Evolutionary conservation across 148 eudicot species (phyloP), one percentile per base, ranked within the genome.

Genomic region (Camellia granthamiana): DNA sequence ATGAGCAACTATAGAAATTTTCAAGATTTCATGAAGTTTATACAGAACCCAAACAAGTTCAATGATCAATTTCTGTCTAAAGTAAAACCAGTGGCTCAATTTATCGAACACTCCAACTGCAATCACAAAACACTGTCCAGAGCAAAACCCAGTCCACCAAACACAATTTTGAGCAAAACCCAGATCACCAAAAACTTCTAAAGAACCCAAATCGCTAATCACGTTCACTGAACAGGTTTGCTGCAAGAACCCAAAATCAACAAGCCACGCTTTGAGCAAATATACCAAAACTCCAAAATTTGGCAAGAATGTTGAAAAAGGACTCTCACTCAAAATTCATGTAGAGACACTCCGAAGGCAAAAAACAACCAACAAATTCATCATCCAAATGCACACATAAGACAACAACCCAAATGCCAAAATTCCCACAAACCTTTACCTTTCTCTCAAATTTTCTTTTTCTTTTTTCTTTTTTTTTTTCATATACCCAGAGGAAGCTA

Each of bases 381-480:
- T 12, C 47, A 16, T 18, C 49, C 60, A 64, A 68, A 67, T 16
- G 63, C 23, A 42, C 15, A 30, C 5, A 42, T 62, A 64, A 63
- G 41, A 78, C 51, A 78, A 30, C 38, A 54, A 43, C 74, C 73
- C 74, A 78, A 66, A 68, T 78, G 65, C 51, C 60, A 68, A 66
- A 68, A 78, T 42, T 43, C 74, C 80, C 46, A 47, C 30, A 68
- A 78, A 42, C 23, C 19, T n/a, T 67, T 68, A 78, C 80, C 80
- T 78, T 54, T 66, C 44, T 67, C 64, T 65, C 73, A 30, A 30
- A 30, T 30, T 30, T 30, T 30, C 38, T 30, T 30, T 30, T 30
- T 30, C 38, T 30, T 30, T 30, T 30, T 30, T 30, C 0, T 30
- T 1, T 30, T 30, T 30, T 47, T 47, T 59, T 60, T 59, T 3